These are phyloP conservation scores for Arachis stenosperma DNA, from an alignment of 306 rosid genomes.

Conservation along the genomic window DNA sequence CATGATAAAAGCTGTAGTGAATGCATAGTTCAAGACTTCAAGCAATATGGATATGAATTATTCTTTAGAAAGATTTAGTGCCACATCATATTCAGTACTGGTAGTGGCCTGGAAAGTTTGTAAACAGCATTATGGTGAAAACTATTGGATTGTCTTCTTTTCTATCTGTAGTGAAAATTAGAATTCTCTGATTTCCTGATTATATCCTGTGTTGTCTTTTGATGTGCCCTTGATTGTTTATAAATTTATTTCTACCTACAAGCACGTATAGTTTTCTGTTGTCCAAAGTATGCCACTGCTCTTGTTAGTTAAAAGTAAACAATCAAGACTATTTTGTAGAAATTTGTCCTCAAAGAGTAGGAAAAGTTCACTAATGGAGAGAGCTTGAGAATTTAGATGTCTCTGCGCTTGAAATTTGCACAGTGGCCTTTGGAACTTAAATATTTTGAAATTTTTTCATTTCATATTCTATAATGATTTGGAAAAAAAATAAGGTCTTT, in stretches of 20 bases:
- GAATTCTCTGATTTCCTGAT: background rate
- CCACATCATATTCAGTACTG: background rate
- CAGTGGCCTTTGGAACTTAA: background rate
- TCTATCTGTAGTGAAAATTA: background rate
- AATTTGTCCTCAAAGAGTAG: background rate
- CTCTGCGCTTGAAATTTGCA: background rate
- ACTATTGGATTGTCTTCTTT: background rate
- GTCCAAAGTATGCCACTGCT: background rate
- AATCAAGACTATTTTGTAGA: background rate
- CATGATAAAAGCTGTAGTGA: background rate
- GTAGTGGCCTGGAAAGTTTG: background rate
- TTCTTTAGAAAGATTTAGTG: background rate
- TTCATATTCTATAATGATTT: background rate
- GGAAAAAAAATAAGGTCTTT: background rate
- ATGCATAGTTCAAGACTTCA: background rate
- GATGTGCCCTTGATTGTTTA: slow-evolving; percentile 1
- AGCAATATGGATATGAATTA: background rate
- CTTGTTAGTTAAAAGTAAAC: background rate
- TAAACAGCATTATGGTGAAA: background rate
- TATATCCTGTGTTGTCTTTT: slow-evolving; percentile 8
- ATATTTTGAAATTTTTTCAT: background rate
- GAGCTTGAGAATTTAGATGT: background rate
- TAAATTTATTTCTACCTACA: background rate
- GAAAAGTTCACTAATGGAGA: background rate
- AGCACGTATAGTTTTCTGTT: background rate